A percentile compares a stretch with the other conserved stretches of the same genome.
These are phyloP conservation scores for Tetrahymena thermophila DNA, from an alignment of 73 alveolate genomes.

Conservation along the genomic window DNA sequence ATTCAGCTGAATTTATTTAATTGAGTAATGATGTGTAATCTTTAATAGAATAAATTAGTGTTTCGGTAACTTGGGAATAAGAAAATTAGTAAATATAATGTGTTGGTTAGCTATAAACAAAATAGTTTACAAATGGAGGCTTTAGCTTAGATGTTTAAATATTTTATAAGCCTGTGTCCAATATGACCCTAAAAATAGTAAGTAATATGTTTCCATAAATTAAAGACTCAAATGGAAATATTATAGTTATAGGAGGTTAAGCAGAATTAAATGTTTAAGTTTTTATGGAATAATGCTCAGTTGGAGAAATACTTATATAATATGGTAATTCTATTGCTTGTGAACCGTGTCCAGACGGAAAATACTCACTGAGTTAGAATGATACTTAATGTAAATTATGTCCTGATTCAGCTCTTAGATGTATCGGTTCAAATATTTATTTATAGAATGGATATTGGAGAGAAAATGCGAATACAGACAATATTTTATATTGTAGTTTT, in stretches of 20 bases:
- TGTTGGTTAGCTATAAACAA: not conserved
- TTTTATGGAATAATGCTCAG: not conserved
- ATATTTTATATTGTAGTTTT: not conserved
- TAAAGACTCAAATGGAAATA: not conserved
- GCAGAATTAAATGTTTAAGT: not conserved
- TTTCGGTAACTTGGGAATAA: not conserved
- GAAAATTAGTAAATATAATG: not conserved
- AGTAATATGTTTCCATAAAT: not conserved
- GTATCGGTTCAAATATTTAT: not conserved
- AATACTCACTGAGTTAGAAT: not conserved
- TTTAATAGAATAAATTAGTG: not conserved
- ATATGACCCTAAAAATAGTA: not conserved
- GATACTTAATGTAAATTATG: not conserved
- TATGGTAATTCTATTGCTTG: not conserved
- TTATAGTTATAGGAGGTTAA: not conserved
- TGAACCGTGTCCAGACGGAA: not conserved
- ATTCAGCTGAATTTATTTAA: not conserved
- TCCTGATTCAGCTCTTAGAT: not conserved
- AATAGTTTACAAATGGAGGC: not conserved
- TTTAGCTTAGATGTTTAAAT: not conserved
- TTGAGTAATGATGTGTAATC: not conserved
- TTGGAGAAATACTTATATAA: not conserved
- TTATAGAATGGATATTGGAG: not conserved
- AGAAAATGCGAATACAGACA: not conserved
- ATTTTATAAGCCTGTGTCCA: not conserved